Percentiles rank a stretch among this genome's conserved stretches.
phyloP scores from a whole-genome alignment of 805 yeast genomes.

The Lipomyces sp. region DNA sequence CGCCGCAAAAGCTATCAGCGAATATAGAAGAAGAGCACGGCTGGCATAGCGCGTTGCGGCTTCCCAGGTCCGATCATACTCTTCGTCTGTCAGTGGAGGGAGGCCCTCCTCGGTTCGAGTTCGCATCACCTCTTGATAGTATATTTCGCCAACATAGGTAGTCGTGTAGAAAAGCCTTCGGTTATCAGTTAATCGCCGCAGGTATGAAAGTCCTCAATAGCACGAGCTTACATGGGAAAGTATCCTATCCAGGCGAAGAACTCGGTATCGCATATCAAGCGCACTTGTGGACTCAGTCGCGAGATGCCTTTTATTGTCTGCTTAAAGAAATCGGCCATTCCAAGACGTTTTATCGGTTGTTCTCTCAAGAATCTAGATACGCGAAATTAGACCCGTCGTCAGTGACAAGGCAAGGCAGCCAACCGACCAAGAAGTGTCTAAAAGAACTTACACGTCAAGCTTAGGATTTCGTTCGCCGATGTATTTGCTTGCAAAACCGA shows the following conservation, averaged over 20 bases:
- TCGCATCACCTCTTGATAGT: constrained; percentile 41
- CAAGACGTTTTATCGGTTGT: constrained; percentile 31
- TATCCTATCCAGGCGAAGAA: constrained; percentile 58
- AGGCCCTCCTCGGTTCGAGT: constrained; percentile 40
- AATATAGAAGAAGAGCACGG: constrained; percentile 49
- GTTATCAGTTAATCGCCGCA: constrained; percentile 23
- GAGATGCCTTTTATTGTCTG: constrained; percentile 19
- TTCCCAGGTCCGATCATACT: constrained; percentile 43
- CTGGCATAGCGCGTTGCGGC: constrained; percentile 53
- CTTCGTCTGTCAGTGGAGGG: constrained; percentile 41
- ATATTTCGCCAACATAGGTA: constrained; percentile 61
- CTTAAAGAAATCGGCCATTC: constrained; percentile 14
- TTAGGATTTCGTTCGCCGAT: constrained; percentile 48
- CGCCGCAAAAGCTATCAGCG: constrained; percentile 46
- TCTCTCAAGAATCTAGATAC: constrained; percentile 4
- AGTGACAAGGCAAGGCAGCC: neutral
- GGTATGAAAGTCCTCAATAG: neutral
- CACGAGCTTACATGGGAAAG: constrained; percentile 23
- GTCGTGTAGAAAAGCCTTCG: constrained; percentile 64
- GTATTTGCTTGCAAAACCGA: constrained; percentile 42
- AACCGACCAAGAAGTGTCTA: no score
- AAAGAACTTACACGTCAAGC: constrained; percentile 42
- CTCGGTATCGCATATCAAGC: constrained; percentile 53
- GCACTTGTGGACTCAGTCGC: constrained; percentile 50
- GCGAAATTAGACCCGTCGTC: neutral